Percentiles rank a stretch among this genome's conserved stretches.
These are phyloP conservation scores for Didymella exigua DNA, from an alignment of 2,329 filamentous ascomycete species.

Conservation along the genomic window DNA sequence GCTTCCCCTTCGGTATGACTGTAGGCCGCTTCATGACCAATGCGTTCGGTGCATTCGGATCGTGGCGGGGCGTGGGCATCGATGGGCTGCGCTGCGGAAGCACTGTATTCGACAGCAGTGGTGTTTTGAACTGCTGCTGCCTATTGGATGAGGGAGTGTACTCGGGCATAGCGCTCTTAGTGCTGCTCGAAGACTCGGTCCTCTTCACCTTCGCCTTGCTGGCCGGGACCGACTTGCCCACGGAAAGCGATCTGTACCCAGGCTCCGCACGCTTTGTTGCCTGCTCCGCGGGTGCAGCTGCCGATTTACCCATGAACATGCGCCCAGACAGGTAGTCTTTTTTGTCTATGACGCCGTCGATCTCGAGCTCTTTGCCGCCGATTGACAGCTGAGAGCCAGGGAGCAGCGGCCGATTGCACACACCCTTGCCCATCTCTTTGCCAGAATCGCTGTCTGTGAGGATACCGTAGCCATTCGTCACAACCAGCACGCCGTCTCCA, in stretches of 20 bases:
- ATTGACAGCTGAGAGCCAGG: slow-evolving; percentile 67
- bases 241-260: slow-evolving; percentile 22
- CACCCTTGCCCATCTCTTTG: slow-evolving; percentile 64
- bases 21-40: slow-evolving; percentile 70
- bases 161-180: slow-evolving; percentile 45
- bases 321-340: slow-evolving; percentile 62
- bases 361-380: slow-evolving; percentile 70
- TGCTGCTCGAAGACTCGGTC: slow-evolving; percentile 13
- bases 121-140: slow-evolving; percentile 65
- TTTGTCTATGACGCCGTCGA: slow-evolving; percentile 66
- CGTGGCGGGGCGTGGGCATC: slow-evolving; percentile 66
- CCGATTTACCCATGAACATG: slow-evolving; percentile 49
- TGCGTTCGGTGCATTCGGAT: slow-evolving; percentile 64
- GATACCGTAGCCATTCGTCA: slow-evolving; percentile 62
- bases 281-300: slow-evolving; percentile 25
- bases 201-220: slow-evolving; percentile 29
- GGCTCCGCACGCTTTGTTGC: slow-evolving; percentile 20
- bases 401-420: slow-evolving; percentile 62
- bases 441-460: slow-evolving; percentile 66
- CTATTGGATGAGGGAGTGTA: slow-evolving; percentile 47
- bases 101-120: slow-evolving; percentile 61
- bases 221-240: not conserved
- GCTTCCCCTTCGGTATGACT: slow-evolving; percentile 63
- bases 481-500: slow-evolving; percentile 69
- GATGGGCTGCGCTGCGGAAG: slow-evolving; percentile 54